Conservation (phyloP, 106 monocot species). For the Dactylorhiza incarnata region DNA sequence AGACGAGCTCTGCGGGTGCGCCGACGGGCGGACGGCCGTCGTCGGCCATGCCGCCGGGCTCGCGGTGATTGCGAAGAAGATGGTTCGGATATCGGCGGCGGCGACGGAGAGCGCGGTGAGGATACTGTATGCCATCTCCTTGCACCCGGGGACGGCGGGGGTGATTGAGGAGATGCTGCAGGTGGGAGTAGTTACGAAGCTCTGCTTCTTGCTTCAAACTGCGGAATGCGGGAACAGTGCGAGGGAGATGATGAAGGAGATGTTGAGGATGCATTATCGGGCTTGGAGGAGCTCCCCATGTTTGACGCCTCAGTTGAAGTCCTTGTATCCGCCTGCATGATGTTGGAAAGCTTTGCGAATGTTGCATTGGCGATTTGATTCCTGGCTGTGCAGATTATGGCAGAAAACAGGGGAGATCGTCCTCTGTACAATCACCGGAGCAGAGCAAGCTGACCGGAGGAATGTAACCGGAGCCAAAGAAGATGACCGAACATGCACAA, state of each 20-base stretch:
- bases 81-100: slow-evolving; percentile 11
- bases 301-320: slow-evolving; percentile 3
- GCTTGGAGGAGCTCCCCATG: slow-evolving; percentile 35
- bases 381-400: too few relatives aligned
- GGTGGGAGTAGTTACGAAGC: slow-evolving; percentile 27
- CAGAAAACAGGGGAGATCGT: too few relatives aligned
- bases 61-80: slow-evolving; percentile 15
- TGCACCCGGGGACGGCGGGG: slow-evolving; percentile 7
- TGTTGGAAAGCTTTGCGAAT: too few relatives aligned
- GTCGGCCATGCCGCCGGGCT: slow-evolving; percentile 26
- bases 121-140: slow-evolving; percentile 12
- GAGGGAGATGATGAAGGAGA: slow-evolving; percentile 27
- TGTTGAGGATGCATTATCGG: slow-evolving; percentile 24
- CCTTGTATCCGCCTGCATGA: too few relatives aligned
- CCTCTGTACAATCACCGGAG: too few relatives aligned
- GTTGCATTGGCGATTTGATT: too few relatives aligned
- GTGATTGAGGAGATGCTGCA: slow-evolving; percentile 32
- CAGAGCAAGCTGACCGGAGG: too few relatives aligned
- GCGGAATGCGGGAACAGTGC: slow-evolving; percentile 5
- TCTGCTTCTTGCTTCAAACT: slow-evolving; percentile 10
- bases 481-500: too few relatives aligned
- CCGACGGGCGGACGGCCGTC: slow-evolving; percentile 23
- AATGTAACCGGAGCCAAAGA: too few relatives aligned
- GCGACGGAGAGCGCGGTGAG: slow-evolving; percentile 24
- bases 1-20: slow-evolving; percentile 7